These are phyloP conservation scores for Dryadomyces quercivorus DNA, from an alignment of 2,329 filamentous ascomycete species.

Conservation along the genomic window DNA sequence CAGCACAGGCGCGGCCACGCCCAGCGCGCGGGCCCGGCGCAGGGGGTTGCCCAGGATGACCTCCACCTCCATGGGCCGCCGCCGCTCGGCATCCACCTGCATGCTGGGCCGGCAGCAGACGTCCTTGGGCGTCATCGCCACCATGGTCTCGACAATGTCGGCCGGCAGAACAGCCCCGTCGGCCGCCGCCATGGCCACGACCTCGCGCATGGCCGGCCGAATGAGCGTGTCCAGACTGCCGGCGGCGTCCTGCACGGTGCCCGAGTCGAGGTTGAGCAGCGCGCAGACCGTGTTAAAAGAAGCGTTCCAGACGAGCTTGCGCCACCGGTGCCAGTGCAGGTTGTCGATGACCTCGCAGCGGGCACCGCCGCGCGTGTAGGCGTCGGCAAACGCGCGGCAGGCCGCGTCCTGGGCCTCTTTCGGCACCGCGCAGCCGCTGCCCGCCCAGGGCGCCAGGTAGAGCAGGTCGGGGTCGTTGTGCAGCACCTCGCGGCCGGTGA, in stretches of 20 bases:
- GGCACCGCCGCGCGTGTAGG: not conserved
- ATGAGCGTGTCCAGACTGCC: not conserved
- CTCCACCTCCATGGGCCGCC: slow-evolving; percentile 18
- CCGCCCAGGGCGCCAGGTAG: not conserved
- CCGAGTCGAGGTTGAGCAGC: not conserved
- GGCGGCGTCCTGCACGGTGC: not conserved
- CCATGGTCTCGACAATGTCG: slow-evolving; percentile 14
- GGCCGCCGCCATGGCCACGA: slow-evolving; percentile 18
- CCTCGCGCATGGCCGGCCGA: slow-evolving; percentile 20
- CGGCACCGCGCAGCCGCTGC: not conserved
- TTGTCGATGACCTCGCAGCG: not conserved
- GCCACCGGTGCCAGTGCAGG: slow-evolving; percentile 3
- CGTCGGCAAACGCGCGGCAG: not conserved
- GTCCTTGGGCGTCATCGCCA: slow-evolving; percentile 12
- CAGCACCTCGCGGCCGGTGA: slow-evolving; percentile 1
- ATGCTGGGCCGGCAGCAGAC: slow-evolving; percentile 14
- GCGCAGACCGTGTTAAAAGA: slow-evolving; percentile 5
- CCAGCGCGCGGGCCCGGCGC: slow-evolving; percentile 8
- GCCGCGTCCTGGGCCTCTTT: not conserved
- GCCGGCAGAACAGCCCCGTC: slow-evolving; percentile 14
- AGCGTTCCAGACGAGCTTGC: slow-evolving; percentile 4
- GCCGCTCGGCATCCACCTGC: slow-evolving; percentile 17
- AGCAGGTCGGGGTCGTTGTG: slow-evolving; percentile 2
- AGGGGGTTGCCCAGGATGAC: slow-evolving; percentile 21
- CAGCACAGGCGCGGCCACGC: not conserved